Percentiles rank a stretch among this genome's conserved stretches.
phyloP scores from a whole-genome alignment of 2,329 filamentous ascomycete genomes.

The Coniosporium tulheliwenetii region DNA sequence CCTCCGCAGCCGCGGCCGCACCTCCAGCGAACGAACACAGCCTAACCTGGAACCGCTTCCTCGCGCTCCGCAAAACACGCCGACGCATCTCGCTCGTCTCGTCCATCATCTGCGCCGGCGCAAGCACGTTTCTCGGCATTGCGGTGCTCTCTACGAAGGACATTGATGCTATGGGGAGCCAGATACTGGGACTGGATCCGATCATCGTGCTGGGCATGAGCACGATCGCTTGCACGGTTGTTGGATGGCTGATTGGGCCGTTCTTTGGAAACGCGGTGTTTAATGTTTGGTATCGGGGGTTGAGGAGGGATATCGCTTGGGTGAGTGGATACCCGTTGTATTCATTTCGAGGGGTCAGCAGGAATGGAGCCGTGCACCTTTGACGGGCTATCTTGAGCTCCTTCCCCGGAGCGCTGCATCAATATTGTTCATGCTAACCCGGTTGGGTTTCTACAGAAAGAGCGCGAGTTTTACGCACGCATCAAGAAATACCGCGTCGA shows the following conservation, averaged over 20 bases:
- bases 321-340: neutral
- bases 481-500: constrained; percentile 90
- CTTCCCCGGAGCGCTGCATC: neutral
- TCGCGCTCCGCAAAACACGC: constrained; percentile 73
- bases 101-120: constrained; percentile 49
- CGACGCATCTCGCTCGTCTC: constrained; percentile 71
- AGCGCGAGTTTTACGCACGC: constrained; percentile 81
- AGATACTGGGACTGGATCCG: constrained; percentile 70
- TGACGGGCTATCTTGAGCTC: too few relatives aligned
- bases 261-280: constrained; percentile 69
- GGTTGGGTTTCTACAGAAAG: constrained; percentile 43
- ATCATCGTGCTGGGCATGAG: constrained; percentile 72
- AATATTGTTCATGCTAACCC: neutral
- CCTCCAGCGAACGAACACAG: constrained; percentile 9
- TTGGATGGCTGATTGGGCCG: constrained; percentile 80
- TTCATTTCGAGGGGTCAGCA: neutral
- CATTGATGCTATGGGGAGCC: constrained; percentile 50
- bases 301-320: constrained; percentile 52
- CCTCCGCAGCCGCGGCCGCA: neutral
- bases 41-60: constrained; percentile 74
- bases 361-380: neutral
- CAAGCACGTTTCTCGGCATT: constrained; percentile 46
- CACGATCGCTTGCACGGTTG: constrained; percentile 58
- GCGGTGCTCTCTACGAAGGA: constrained; percentile 54
- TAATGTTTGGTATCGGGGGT: constrained; percentile 55